These are phyloP conservation scores for Venturia aucupariae DNA, from an alignment of 2,329 filamentous ascomycete genomes.

Conservation along the genomic window DNA sequence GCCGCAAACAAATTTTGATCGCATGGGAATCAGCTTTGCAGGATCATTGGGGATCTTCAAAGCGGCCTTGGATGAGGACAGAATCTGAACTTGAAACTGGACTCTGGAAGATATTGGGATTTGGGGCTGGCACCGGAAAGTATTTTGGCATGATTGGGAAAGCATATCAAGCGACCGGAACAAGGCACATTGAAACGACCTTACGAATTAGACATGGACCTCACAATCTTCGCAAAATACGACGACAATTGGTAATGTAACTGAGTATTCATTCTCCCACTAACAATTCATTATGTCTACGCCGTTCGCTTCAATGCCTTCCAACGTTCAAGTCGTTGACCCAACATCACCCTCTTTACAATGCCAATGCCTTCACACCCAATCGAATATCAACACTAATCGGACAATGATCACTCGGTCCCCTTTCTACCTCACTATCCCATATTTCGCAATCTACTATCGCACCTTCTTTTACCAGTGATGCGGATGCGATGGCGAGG, in stretches of 20 bases:
- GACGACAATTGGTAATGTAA: not conserved
- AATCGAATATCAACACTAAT: constrained; percentile 31
- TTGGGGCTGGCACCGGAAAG: not conserved
- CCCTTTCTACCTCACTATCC: constrained; percentile 36
- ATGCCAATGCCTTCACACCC: not conserved
- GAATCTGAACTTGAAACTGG: not conserved
- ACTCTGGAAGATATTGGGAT: not conserved
- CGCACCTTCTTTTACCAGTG: constrained; percentile 30
- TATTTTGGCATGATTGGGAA: not conserved
- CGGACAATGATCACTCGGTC: constrained; percentile 46
- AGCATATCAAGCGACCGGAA: not conserved
- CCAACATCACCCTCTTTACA: too few relatives aligned
- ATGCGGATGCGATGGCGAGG: constrained; percentile 37
- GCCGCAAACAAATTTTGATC: not conserved
- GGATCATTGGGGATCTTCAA: not conserved
- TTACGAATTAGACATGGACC: not conserved
- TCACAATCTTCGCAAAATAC: not conserved
- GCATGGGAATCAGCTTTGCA: not conserved
- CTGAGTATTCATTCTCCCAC: not conserved
- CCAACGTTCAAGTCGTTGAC: too few relatives aligned
- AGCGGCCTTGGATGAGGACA: too few relatives aligned
- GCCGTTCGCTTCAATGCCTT: too few relatives aligned
- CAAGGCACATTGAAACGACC: not conserved
- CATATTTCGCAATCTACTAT: constrained; percentile 32
- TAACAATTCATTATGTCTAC: too few relatives aligned